Evolutionary conservation across 1,284 basidiomycete species (phyloP).

Genomic region (Porogramme epimiltina): DNA sequence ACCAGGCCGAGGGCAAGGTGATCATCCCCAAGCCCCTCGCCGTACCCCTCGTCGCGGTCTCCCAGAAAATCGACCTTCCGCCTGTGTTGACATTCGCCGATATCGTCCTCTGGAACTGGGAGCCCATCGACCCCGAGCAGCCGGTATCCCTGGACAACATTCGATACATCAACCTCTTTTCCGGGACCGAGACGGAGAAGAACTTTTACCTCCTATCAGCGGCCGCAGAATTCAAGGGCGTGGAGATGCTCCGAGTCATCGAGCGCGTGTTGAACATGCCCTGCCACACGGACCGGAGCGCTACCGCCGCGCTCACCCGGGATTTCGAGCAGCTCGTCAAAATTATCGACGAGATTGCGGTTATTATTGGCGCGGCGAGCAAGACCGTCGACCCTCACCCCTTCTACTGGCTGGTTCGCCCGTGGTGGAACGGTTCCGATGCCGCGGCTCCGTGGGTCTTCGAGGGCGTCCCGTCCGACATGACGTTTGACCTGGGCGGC

Average conservation of each 20-base stretch:
- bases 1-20: slow-evolving; percentile 41
- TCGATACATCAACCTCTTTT: slow-evolving; percentile 75
- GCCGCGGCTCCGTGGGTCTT: slow-evolving; percentile 80
- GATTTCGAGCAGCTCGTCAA: slow-evolving; percentile 74
- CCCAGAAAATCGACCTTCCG: slow-evolving; percentile 79
- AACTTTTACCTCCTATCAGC: slow-evolving; percentile 91
- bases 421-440: slow-evolving; percentile 91
- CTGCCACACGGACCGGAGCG: slow-evolving; percentile 67
- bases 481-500: slow-evolving; percentile 72
- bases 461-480: slow-evolving; percentile 70
- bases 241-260: slow-evolving; percentile 85
- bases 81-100: slow-evolving; percentile 96
- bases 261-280: slow-evolving; percentile 81
- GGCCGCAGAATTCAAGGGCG: slow-evolving; percentile 84
- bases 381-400: slow-evolving; percentile 81
- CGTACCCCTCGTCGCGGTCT: slow-evolving; percentile 81
- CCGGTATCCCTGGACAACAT: slow-evolving; percentile 65
- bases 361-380: slow-evolving; percentile 71
- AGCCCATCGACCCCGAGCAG: slow-evolving; percentile 54
- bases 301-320: slow-evolving; percentile 69
- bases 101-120: slow-evolving; percentile 95
- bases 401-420: slow-evolving; percentile 91
- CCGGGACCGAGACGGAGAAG: slow-evolving; percentile 82
- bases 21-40: slow-evolving; percentile 77
- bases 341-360: slow-evolving; percentile 76